Evolutionary conservation across 495 filamentous ascomycete species (phyloP), one percentile per base, ranked within the genome.

Genomic region (Gamarada debralockiae): DNA sequence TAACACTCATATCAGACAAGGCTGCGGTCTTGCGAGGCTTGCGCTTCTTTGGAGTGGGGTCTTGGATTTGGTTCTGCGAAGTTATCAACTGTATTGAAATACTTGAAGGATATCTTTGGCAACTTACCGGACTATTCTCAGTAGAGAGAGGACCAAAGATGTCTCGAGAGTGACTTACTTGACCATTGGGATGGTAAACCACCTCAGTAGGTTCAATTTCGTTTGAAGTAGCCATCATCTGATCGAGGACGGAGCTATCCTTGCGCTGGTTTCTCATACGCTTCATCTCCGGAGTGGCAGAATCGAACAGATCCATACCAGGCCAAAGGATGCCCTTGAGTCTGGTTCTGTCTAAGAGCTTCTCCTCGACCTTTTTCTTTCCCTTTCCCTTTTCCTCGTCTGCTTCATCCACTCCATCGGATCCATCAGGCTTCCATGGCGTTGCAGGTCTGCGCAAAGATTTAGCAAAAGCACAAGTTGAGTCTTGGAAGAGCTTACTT

Each of bases 241-340:
- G 75, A 63, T 76, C 77, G 20, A 95, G 55, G 18, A 89, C 80
- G 6, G 78, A 84, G 12, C 72, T 75, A 50, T 88, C 84, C 61
- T 96, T 96, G 55, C 86, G 86, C 66, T 96, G 91, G 62, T 96
- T 96, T 36, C 91, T 81, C 69, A 80, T 88, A 33, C 86, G 81
- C 61, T 84, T 84, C 73, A 86, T 86, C 42, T 86, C 79, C 48
- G 81, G 74, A 1, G 82, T 89, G 7, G 91, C 91, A 10, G 90
- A 85, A 63, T 96, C 91, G 60, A 95, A 95, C 17, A 92, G 68
- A 48, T 84, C 81, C 91, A 96, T 96, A 8, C 91, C 91, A 3
- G 87, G 87, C 75, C 81, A 95, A 41, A 79, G 64, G 7, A 87
- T 67, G 0, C 91, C 91, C 66, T 95, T 96, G 53, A 96, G 71